A percentile compares a stretch with the other conserved stretches of the same genome.
These are phyloP conservation scores for Aurinia saxatilis DNA, from an alignment of 345 rosid genomes.

Conservation along the genomic window DNA sequence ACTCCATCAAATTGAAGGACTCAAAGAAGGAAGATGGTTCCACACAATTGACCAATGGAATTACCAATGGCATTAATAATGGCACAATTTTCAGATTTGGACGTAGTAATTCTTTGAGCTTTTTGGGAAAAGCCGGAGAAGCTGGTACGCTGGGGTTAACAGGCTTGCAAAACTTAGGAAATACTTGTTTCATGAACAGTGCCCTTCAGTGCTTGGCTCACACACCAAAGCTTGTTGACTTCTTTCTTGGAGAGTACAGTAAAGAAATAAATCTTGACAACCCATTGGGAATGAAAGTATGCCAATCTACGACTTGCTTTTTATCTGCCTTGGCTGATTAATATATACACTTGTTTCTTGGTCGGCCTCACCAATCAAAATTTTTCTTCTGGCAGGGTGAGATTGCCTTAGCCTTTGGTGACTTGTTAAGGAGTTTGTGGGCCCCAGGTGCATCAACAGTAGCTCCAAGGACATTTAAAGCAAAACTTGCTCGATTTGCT, in stretches of 20 bases:
- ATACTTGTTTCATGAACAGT: constrained; percentile 99
- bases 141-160: constrained; percentile 91
- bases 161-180: constrained; percentile 96
- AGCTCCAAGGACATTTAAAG: constrained; percentile 83
- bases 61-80: constrained; percentile 50
- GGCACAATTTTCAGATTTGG: constrained; percentile 38
- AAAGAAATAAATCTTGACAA: constrained; percentile 83
- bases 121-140: constrained; percentile 66
- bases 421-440: constrained; percentile 85
- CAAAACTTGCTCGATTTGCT: constrained; percentile 94
- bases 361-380: constrained; percentile 8
- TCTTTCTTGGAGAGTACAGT: constrained; percentile 83
- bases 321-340: neutral
- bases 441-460: constrained; percentile 85
- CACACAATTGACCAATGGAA: constrained; percentile 41
- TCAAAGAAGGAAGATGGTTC: constrained; percentile 64
- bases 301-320: constrained; percentile 20
- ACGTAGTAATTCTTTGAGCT: constrained; percentile 37
- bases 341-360: constrained; percentile 2
- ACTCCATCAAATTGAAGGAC: constrained; percentile 69
- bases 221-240: constrained; percentile 95
- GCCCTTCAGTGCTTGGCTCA: constrained; percentile 95
- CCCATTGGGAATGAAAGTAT: constrained; percentile 94
- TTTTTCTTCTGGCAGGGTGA: constrained; percentile 59
- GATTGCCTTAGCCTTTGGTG: constrained; percentile 93